phyloP scores from a whole-genome alignment of 2,329 filamentous ascomycete species.

The Aspergillus ibericus region DNA sequence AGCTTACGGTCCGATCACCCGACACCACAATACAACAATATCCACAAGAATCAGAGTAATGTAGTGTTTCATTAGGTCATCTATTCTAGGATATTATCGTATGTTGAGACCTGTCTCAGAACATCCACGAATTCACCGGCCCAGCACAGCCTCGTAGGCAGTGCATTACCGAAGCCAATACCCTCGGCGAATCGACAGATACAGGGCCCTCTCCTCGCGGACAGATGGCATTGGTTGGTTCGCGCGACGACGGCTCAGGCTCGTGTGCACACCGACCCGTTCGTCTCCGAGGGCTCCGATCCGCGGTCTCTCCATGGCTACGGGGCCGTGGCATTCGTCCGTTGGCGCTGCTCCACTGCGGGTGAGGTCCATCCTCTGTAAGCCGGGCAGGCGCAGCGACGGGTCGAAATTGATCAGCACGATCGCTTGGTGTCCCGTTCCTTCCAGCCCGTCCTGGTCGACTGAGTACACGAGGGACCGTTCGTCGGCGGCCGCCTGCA shows the following conservation, averaged over 20 bases:
- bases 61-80: neutral
- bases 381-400: conserved; percentile 29
- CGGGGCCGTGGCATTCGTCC: neutral
- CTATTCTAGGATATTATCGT: neutral
- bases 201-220: conserved; percentile 29
- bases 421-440: conserved; percentile 30
- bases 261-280: conserved; percentile 10
- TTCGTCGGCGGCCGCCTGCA: conserved; percentile 41
- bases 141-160: neutral
- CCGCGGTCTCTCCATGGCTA: conserved; percentile 17
- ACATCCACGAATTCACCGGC: neutral
- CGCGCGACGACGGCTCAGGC: conserved; percentile 6
- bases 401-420: conserved; percentile 45
- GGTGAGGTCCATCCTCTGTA: conserved; percentile 14
- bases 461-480: conserved; percentile 44
- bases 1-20: too few species aligned
- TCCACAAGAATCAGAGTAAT: too few species aligned
- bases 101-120: neutral
- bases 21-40: too few species aligned
- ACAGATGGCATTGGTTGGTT: conserved; percentile 25
- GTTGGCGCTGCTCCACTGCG: neutral
- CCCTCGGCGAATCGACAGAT: conserved; percentile 27
- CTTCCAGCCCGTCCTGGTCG: conserved; percentile 24
- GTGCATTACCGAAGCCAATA: conserved; percentile 28
- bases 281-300: conserved; percentile 14